Conservation (phyloP, 1,284 basidiomycete species). For the Ustilago xerochloae region DNA sequence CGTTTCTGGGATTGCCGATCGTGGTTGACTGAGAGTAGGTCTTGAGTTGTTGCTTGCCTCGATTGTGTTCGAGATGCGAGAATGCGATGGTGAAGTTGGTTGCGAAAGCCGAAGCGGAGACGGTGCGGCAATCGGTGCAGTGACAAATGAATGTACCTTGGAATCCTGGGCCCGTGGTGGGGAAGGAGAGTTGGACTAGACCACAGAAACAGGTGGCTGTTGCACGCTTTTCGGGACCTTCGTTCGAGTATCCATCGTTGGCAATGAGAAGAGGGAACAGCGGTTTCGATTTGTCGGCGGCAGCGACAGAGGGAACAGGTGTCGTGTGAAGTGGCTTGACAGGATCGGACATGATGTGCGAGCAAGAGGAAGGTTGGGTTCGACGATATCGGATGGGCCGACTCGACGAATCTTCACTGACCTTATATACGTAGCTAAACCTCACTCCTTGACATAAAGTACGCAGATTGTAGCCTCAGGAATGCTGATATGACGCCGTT, state of each 20-base stretch:
- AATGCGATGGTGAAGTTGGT: conserved; percentile 65
- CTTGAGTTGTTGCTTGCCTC: conserved; percentile 63
- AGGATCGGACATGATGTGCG: not conserved
- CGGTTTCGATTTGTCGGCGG: conserved; percentile 28
- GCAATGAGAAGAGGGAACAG: conserved; percentile 15
- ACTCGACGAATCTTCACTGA: too few species aligned
- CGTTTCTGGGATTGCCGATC: conserved; percentile 41
- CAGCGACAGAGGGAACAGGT: not conserved
- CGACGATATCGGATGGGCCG: not conserved
- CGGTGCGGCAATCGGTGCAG: conserved; percentile 68
- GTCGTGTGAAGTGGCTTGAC: not conserved
- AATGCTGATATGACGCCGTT: too few species aligned
- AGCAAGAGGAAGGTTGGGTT: not conserved
- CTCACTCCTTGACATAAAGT: too few species aligned
- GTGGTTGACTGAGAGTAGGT: conserved; percentile 55
- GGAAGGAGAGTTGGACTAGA: conserved; percentile 64
- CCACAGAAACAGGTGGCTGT: conserved; percentile 68
- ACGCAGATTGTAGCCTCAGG: too few species aligned
- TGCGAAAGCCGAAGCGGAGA: conserved; percentile 68
- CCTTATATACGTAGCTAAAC: too few species aligned
- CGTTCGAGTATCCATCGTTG: conserved; percentile 62
- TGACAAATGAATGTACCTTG: conserved; percentile 65
- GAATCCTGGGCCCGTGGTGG: conserved; percentile 61
- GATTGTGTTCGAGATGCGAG: conserved; percentile 53
- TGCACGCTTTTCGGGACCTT: conserved; percentile 51